Evolutionary conservation across 768 basidiomycete species (phyloP), one percentile per base, ranked within the genome.

Genomic region (Trametes gibbosa): DNA sequence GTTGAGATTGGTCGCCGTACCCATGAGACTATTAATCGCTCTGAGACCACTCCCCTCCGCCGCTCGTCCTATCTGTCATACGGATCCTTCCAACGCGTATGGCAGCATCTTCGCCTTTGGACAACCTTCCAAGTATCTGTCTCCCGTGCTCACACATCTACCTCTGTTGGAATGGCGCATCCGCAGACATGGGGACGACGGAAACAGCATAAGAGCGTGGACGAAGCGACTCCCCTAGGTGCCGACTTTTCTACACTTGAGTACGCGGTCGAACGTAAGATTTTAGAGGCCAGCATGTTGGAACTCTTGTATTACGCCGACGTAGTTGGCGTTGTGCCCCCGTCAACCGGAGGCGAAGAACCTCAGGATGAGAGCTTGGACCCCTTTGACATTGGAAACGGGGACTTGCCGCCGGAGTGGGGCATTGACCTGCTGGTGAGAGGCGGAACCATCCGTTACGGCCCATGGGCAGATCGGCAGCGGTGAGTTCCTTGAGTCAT

Each of bases 381-480:
- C 56, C 71, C 79, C 6, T 77, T 82, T 67, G 87, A 93, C 62
- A 79, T 95, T 50, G 94, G 92, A 2, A 97, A 97, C 68, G 89
- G 92, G 0, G 95, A 91, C 66, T 68, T 87, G 41, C 79, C 90
- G 21, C 96, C 96, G 6, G 92, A 98, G 68, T 98, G 95, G 92
- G 96, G 95, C 2, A 75, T 97, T 24, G 92, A 98, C 67, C 65
- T 98, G 17, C 80, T 87, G 17, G 76, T 98, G n/a, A 77, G 84
- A 58, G 85, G 86, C 17, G 95, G 92, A 0, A 71, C 79, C 35
- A 63, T 97, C 35, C 81, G 84, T 19, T 98, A 98, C 69, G 96
- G 96, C 5, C 96, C 96, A 3, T 98, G 96, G 96, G 89, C 95
- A 23, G 96, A 98, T 74, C 81, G 95, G 24, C 96, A 97, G 72